Base-by-base conservation (phyloP, 768 basidiomycete species). In the Gloeopeniophorella convolvens region DNA sequence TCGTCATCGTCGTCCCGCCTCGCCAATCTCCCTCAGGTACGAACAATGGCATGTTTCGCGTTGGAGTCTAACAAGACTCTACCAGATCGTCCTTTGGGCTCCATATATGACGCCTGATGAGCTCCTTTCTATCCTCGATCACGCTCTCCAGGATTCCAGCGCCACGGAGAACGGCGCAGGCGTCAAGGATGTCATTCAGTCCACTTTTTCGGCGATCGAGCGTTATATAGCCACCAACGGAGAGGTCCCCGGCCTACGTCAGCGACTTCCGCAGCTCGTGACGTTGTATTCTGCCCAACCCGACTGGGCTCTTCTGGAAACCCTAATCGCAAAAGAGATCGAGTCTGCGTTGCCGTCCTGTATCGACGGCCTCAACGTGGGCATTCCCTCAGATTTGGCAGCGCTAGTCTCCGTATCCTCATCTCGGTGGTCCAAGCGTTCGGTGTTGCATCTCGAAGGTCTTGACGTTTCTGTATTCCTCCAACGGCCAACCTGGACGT, bases 81-180 rank as follows among this genome's bases (percentile, higher is more conserved):
- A n/a, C 42, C 39, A 61, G 21, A 61, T 66, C 15, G 36, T 46
- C 3, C 52, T 75, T 12, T 89, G 86, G 86, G 67, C 84, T 35
- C 70, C 67, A 33, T 84, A 76, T 58, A 72, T 83, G 57, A 61
- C 67, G 5, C 59, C 64, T 2, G 56, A 65, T 3, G 71, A 72
- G 13, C 60, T 80, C 3, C 64, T 78, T 3, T 55, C 62, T 5
- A 64, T 77, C 5, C 59, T 88, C 10, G 74, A 78, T 55, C 49
- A 65, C 6, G 45, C 37, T 20, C 44, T 50, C 33, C 11, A 32
- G 1, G 32, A 51, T 34, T 33, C 37, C 23, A 16, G 5, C 13
- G 24, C 30, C 30, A 23, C n/a, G 7, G 31, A 21, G 16, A 41
- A 37, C 12, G 46, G 27, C 6, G 42, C 41, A n/a, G 30, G 16